Conservation (phyloP, 2,329 filamentous ascomycete genomes). For the Bretziella fagacearum region DNA sequence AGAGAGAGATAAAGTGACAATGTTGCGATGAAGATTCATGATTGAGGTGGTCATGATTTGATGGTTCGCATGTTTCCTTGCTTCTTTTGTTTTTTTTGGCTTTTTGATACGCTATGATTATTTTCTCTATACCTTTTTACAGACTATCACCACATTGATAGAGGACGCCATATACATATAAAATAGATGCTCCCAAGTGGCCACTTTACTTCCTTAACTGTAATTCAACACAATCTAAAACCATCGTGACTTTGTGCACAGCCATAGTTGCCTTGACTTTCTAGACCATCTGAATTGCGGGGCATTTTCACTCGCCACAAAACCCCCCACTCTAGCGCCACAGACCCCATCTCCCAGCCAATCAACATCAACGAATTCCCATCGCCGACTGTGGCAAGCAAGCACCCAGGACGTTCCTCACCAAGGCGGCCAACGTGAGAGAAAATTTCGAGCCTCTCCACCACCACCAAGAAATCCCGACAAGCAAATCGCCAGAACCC, state of each 20-base stretch:
- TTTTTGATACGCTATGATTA: background rate
- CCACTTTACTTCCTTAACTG: background rate
- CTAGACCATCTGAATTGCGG: constrained; percentile 3
- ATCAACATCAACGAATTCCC: constrained; percentile 1
- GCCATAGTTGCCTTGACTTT: background rate
- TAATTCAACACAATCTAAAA: background rate
- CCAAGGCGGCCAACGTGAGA: constrained; percentile 2
- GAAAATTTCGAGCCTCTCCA: constrained; percentile 12
- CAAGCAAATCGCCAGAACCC: background rate
- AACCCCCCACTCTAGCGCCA: constrained; percentile 5
- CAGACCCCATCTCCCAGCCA: background rate
- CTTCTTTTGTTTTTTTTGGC: background rate
- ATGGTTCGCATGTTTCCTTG: background rate
- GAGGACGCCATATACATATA: background rate
- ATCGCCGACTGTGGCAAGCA: background rate
- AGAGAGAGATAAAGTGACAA: no score
- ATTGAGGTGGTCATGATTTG: background rate
- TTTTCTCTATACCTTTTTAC: background rate
- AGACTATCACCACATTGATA: background rate
- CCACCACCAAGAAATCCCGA: background rate
- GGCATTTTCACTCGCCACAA: background rate
- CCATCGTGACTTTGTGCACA: background rate
- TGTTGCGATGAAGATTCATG: background rate
- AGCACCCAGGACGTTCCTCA: background rate
- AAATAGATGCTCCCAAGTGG: background rate